phyloP scores from a whole-genome alignment of 371 early-diverging fungal species.

The Mortierella sp. region DNA sequence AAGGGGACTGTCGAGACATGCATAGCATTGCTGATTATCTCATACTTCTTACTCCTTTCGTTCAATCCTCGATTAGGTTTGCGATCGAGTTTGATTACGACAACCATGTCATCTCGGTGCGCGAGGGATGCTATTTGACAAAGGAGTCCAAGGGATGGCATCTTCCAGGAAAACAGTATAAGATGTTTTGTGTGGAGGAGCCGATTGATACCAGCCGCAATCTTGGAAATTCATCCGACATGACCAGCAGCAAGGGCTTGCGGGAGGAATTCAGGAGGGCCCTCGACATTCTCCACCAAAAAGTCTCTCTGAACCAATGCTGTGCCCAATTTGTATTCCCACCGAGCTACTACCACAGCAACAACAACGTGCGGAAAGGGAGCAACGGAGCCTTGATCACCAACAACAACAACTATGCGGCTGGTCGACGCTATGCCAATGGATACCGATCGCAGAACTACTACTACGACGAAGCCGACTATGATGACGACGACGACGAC shows the following conservation, averaged over 20 bases:
- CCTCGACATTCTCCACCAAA: constrained; percentile 67
- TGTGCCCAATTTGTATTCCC: constrained; percentile 63
- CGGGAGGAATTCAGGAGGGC: constrained; percentile 83
- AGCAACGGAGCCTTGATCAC: constrained; percentile 20
- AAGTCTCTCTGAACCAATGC: constrained; percentile 56
- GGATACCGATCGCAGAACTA: constrained; percentile 43
- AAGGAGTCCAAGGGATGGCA: constrained; percentile 92
- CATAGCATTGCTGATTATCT: neutral
- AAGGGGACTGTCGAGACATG: too few relatives aligned
- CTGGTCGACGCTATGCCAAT: constrained; percentile 48
- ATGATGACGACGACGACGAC: constrained; percentile 43
- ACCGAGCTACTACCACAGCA: constrained; percentile 45
- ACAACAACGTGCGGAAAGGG: constrained; percentile 32
- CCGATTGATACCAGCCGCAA: constrained; percentile 89
- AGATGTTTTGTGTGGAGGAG: constrained; percentile 89
- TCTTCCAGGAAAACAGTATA: constrained; percentile 66
- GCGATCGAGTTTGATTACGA: constrained; percentile 89
- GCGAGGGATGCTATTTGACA: constrained; percentile 80
- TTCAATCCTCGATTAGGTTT: constrained; percentile 26
- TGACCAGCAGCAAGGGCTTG: constrained; percentile 79
- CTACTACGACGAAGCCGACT: constrained; percentile 41
- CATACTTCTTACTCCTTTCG: neutral
- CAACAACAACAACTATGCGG: constrained; percentile 30
- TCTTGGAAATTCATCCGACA: constrained; percentile 91
- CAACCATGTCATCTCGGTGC: constrained; percentile 81